phyloP scores from a whole-genome alignment of 2,329 filamentous ascomycete species.

The Alternaria consortialis region DNA sequence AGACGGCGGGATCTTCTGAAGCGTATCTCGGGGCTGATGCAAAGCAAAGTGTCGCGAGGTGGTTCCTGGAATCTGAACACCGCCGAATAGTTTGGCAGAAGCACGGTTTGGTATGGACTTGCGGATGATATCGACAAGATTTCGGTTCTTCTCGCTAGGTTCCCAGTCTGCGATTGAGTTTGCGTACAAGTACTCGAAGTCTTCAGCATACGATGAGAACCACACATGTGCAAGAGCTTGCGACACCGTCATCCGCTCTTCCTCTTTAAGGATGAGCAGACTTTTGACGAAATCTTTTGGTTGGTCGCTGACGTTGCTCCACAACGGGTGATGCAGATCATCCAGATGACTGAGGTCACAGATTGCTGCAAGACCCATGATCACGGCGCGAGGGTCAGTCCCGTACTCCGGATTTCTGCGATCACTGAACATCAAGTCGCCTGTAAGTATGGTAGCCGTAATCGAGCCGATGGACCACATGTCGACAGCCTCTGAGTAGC shows the following conservation, averaged over 20 bases:
- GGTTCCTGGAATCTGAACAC: neutral
- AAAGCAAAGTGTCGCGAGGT: constrained; percentile 5
- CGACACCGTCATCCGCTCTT: constrained; percentile 61
- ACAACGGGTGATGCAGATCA: constrained; percentile 46
- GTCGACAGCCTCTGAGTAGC: constrained; percentile 68
- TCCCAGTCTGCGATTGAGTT: constrained; percentile 61
- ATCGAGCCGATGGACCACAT: constrained; percentile 70
- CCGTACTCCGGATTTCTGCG: constrained; percentile 42
- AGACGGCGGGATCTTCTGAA: constrained; percentile 12
- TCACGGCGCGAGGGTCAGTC: constrained; percentile 34
- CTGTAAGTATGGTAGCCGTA: constrained; percentile 61
- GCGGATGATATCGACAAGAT: constrained; percentile 41
- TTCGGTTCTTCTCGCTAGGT: constrained; percentile 48
- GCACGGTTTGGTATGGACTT: neutral
- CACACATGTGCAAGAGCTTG: constrained; percentile 64
- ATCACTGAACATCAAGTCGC: constrained; percentile 58
- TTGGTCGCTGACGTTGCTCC: constrained; percentile 54
- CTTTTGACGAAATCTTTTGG: constrained; percentile 64
- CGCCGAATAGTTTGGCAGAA: neutral
- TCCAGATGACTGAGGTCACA: constrained; percentile 59
- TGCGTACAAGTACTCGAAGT: constrained; percentile 61
- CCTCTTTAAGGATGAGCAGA: constrained; percentile 62
- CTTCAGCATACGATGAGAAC: constrained; percentile 61
- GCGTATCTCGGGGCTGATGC: neutral
- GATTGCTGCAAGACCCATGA: constrained; percentile 47